Percentiles rank a stretch among this genome's conserved stretches.
phyloP scores from a whole-genome alignment of 805 yeast species.

The Saccharomyces kudriavzevii region DNA sequence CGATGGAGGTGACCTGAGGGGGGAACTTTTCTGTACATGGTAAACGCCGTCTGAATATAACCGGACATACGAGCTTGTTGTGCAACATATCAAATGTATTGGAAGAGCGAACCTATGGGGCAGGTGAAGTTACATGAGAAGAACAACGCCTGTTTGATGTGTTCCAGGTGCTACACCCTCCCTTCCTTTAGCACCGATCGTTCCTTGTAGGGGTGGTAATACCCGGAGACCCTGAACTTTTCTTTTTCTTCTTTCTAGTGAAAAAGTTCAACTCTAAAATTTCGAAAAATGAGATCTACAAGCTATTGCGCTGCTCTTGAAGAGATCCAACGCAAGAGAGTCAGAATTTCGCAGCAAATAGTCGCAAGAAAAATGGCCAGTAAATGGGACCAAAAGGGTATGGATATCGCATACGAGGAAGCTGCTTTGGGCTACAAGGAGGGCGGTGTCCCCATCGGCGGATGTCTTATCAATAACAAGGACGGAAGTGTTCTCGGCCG shows the following conservation, averaged over 20 bases:
- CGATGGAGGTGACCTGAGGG: neutral
- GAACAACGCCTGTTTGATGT: too few species aligned
- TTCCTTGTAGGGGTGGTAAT: neutral
- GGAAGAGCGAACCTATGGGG: neutral
- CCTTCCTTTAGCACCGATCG: neutral
- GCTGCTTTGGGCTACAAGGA: slow-evolving; percentile 60
- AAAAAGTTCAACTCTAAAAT: neutral
- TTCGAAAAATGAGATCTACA: neutral
- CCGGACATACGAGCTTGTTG: neutral
- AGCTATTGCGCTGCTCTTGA: neutral
- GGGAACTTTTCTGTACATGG: neutral
- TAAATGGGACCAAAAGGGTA: slow-evolving; percentile 58
- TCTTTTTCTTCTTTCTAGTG: neutral
- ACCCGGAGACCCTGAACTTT: neutral
- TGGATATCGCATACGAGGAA: slow-evolving; percentile 64
- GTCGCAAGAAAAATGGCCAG: slow-evolving; percentile 1
- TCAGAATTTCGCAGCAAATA: neutral
- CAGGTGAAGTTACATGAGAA: neutral
- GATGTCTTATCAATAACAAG: slow-evolving; percentile 33
- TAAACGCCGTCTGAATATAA: neutral
- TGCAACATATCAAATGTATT: neutral
- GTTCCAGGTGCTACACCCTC: neutral
- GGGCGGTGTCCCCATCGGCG: slow-evolving; percentile 85
- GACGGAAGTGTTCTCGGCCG: slow-evolving; percentile 78
- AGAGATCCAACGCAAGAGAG: neutral